Percentiles rank a stretch among this genome's conserved stretches.
phyloP scores from a whole-genome alignment of 345 rosid genomes.

The Reutealis trisperma region DNA sequence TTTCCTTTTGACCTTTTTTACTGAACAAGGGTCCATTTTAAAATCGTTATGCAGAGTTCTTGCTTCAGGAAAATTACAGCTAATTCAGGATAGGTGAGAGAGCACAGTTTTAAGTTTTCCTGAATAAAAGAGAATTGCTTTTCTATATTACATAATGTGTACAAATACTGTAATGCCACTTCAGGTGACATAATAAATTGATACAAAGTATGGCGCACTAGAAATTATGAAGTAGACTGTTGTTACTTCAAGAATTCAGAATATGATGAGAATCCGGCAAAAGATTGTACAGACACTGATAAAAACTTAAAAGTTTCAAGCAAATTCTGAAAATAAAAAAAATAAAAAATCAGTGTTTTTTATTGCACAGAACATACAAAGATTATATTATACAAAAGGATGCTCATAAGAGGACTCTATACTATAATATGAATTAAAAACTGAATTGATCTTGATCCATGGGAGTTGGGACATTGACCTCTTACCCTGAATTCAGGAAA shows the following conservation, averaged over 20 bases:
- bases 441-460: constrained; percentile 23
- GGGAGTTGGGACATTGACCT: constrained; percentile 7
- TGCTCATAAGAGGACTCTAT: constrained; percentile 11
- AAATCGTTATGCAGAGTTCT: neutral
- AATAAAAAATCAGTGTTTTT: neutral
- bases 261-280: neutral
- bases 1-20: too few relatives aligned
- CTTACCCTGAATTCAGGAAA: constrained; percentile 9
- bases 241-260: neutral
- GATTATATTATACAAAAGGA: constrained; percentile 22
- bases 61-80: neutral
- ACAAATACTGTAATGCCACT: too few relatives aligned
- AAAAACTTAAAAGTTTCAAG: neutral
- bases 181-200: too few relatives aligned
- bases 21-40: neutral
- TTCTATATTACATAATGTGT: too few relatives aligned
- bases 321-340: constrained; percentile 1
- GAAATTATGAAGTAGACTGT: neutral
- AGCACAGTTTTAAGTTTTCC: too few relatives aligned
- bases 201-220: too few relatives aligned
- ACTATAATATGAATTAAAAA: constrained; percentile 2
- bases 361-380: constrained; percentile 21
- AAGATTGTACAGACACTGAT: neutral
- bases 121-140: too few relatives aligned
- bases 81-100: neutral